These are phyloP conservation scores for Podospora australis DNA, from an alignment of 495 filamentous ascomycete species.

Conservation along the genomic window DNA sequence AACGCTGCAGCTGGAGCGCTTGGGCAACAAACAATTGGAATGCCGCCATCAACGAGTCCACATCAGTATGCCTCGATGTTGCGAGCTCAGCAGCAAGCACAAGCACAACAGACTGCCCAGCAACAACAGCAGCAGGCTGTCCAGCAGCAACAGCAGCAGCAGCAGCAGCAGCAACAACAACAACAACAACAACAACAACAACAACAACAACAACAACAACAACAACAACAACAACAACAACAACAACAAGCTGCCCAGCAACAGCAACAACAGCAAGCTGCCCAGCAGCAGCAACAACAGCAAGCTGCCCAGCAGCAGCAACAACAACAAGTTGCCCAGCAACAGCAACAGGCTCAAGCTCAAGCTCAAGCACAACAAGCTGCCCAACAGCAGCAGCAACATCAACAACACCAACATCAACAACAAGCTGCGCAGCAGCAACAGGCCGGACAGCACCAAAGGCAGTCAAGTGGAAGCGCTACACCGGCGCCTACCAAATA, in stretches of 20 bases:
- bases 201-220: conserved; percentile 5
- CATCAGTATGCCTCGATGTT: conserved; percentile 71
- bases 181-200: conserved; percentile 11
- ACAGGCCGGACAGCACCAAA: conserved; percentile 27
- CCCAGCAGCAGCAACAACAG: conserved; percentile 10
- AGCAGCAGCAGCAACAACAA: conserved; percentile 7
- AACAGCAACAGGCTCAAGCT: no score
- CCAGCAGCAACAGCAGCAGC: conserved; percentile 16
- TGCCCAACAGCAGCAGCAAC: no score
- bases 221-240: conserved; percentile 6
- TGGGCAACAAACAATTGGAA: conserved; percentile 22
- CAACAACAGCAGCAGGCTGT: conserved; percentile 16
- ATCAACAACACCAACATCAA: not conserved
- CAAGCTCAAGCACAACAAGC: conserved; percentile 6
- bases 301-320: no score
- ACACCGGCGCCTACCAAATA: conserved; percentile 28
- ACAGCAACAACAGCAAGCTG: conserved; percentile 19
- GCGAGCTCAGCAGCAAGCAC: conserved; percentile 55
- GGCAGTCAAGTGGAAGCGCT: conserved; percentile 39
- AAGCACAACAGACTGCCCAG: conserved; percentile 10
- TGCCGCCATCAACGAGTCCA: conserved; percentile 35
- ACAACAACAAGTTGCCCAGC: conserved; percentile 17
- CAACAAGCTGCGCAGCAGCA: conserved; percentile 11
- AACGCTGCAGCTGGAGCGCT: conserved; percentile 33
- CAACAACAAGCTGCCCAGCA: conserved; percentile 8